Base-by-base conservation (phyloP, 148 eudicot genomes). In the Fagopyrum esculentum region DNA sequence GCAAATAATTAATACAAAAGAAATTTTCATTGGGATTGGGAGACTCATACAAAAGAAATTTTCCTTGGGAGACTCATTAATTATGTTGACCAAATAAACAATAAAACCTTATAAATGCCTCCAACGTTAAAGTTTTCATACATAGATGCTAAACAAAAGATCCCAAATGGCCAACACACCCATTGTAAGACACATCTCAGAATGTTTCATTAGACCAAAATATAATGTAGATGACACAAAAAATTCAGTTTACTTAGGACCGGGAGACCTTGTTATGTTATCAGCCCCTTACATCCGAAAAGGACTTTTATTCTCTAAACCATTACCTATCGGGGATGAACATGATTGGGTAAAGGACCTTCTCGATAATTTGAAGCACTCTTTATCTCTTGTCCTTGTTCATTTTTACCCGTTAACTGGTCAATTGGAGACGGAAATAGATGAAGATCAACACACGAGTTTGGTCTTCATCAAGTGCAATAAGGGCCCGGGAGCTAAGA, bases 231-330 rank as follows among this genome's bases (percentile, higher is more conserved):
- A 46, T 22, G 60, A 50, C 6, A n/a, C 56, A 16, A 73, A 26
- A 7, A 10, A 73, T 2, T 60, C 75, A 49, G 15, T 50, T 52
- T 51, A 73, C 66, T 57, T 74, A 12, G 19, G 50, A 44, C 52
- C 77, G 46, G 64, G 12, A n/a, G 77, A 75, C 48, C 72, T 75
- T n/a, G 12, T 30, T 35, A 26, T 75, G 72, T n/a, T 75, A 12
- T 75, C 77, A 44, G 44, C 2, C 10, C 72, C 63, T 69, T 75
- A 48, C 57, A 75, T 75, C 72, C 77, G 63, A 63, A 64, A 47
- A 16, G 77, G 77, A 16, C 57, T 63, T 29, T 69, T 75, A 9
- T 75, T 61, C 71, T 19, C 46, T 11, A 74, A 56, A 56, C 75
- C 61, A 51, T 22, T 22, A 22, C 26, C 26, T 22, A 22, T 0